Conservation (phyloP, 345 rosid genomes). For the Citrus reticulata region DNA sequence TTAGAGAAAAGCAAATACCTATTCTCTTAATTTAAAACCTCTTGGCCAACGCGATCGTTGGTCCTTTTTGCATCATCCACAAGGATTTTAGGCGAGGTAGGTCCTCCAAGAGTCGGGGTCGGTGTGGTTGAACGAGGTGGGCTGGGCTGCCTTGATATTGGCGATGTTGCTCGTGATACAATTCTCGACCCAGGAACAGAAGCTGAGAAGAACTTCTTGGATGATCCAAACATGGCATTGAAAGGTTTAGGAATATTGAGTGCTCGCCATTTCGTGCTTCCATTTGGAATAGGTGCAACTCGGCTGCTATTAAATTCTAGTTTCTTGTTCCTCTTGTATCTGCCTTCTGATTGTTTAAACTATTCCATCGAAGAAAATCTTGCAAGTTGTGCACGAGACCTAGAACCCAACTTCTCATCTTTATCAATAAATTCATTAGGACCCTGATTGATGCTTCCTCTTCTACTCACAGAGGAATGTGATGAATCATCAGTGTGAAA, state of each 20-base stretch:
- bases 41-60: slow-evolving; percentile 78
- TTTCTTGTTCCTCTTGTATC: slow-evolving; percentile 78
- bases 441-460: slow-evolving; percentile 70
- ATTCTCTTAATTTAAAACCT: slow-evolving; percentile 84
- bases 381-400: slow-evolving; percentile 72
- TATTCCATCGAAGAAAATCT: slow-evolving; percentile 86
- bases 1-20: slow-evolving; percentile 31
- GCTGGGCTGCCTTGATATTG: slow-evolving; percentile 78
- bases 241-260: slow-evolving; percentile 69
- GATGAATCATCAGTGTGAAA: slow-evolving; percentile 61
- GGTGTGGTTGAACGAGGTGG: slow-evolving; percentile 99
- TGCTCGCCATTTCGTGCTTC: slow-evolving; percentile 82
- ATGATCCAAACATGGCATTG: slow-evolving; percentile 85
- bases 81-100: slow-evolving; percentile 66
- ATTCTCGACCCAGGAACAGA: slow-evolving; percentile 99
- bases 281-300: slow-evolving; percentile 90
- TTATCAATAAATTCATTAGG: slow-evolving; percentile 51
- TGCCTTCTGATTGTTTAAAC: slow-evolving; percentile 67
- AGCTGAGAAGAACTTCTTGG: slow-evolving; percentile 94
- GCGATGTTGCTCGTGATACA: slow-evolving; percentile 97
- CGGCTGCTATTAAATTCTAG: slow-evolving; percentile 92
- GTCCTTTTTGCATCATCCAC: slow-evolving; percentile 74
- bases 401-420: slow-evolving; percentile 78
- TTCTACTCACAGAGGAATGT: slow-evolving; percentile 68
- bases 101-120: slow-evolving; percentile 87